Evolutionary conservation across 164 flowering plant genomes (phyloP).

Genomic region (Stephania cephalantha): DNA sequence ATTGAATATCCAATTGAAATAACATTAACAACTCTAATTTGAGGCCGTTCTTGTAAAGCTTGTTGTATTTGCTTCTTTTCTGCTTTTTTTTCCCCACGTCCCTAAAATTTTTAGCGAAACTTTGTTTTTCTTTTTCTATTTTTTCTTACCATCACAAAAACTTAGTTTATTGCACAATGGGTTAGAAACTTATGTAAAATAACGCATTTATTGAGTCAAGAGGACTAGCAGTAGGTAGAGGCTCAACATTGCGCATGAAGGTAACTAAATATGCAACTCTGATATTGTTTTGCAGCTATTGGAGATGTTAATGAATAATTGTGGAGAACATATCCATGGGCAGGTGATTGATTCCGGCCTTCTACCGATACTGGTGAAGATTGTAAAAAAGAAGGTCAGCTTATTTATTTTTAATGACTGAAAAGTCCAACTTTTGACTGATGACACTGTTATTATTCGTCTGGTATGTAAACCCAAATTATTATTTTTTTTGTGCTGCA

Average conservation of each 20-base stretch:
- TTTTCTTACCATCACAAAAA: too few relatives aligned
- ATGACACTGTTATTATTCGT: background rate
- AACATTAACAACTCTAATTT: too few relatives aligned
- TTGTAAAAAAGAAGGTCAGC: conserved; percentile 91
- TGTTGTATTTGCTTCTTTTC: too few relatives aligned
- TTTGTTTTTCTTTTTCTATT: too few relatives aligned
- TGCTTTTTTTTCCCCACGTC: too few relatives aligned
- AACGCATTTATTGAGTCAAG: too few relatives aligned
- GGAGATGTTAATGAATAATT: conserved; percentile 95
- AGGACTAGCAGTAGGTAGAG: background rate
- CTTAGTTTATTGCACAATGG: too few relatives aligned
- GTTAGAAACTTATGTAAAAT: too few relatives aligned
- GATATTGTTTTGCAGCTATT: conserved; percentile 50
- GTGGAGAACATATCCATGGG: conserved; percentile 76
- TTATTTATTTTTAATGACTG: background rate
- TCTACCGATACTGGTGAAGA: conserved; percentile 79
- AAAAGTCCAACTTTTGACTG: background rate
- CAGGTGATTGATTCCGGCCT: conserved; percentile 70
- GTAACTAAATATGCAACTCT: conserved; percentile 4
- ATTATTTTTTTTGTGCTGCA: conserved; percentile 23
- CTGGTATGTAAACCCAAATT: background rate
- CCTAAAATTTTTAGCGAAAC: too few relatives aligned
- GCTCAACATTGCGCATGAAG: background rate
- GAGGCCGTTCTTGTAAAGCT: too few relatives aligned
- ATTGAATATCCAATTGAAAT: too few relatives aligned